Evolutionary conservation across 1,139 yeast species (phyloP).

Genomic region (Wickerhamomyces sp.): DNA sequence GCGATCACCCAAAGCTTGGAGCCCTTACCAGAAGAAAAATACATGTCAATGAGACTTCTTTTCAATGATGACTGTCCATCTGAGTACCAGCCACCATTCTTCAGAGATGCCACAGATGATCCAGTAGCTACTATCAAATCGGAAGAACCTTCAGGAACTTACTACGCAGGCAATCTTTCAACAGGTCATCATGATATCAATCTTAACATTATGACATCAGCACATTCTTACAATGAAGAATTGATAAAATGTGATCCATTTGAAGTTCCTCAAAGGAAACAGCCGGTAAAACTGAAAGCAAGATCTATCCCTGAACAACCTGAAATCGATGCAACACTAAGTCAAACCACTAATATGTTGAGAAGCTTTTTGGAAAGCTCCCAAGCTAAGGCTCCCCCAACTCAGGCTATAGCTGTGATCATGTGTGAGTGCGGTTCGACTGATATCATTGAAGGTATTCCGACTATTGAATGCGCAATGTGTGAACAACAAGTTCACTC

Average conservation of each 20-base stretch:
- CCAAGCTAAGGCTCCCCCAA: constrained; percentile 21
- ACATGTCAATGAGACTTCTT: constrained; percentile 41
- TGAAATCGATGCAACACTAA: constrained; percentile 12
- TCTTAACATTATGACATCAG: constrained; percentile 17
- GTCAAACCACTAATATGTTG: constrained; percentile 30
- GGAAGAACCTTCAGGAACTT: constrained; percentile 7
- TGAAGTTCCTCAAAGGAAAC: constrained; percentile 13
- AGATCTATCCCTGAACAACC: background rate
- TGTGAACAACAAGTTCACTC: constrained; percentile 28
- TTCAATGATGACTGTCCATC: constrained; percentile 44
- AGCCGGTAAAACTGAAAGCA: constrained; percentile 2
- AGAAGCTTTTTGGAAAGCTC: constrained; percentile 26
- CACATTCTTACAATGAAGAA: constrained; percentile 2
- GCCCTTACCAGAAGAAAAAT: constrained; percentile 42
- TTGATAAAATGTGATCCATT: constrained; percentile 28
- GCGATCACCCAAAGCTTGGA: constrained; percentile 49
- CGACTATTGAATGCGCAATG: constrained; percentile 19
- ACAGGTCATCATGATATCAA: constrained; percentile 17
- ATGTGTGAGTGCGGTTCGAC: constrained; percentile 29
- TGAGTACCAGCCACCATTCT: constrained; percentile 44
- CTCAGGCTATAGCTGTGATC: constrained; percentile 23
- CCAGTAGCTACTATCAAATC: constrained; percentile 28
- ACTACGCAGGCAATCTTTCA: constrained; percentile 13
- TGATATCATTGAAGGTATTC: constrained; percentile 13
- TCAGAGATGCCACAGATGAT: constrained; percentile 39